Evolutionary conservation across 179 eudicot species (phyloP), one percentile per base, ranked within the genome.

Genomic region (Vitellaria paradoxa): DNA sequence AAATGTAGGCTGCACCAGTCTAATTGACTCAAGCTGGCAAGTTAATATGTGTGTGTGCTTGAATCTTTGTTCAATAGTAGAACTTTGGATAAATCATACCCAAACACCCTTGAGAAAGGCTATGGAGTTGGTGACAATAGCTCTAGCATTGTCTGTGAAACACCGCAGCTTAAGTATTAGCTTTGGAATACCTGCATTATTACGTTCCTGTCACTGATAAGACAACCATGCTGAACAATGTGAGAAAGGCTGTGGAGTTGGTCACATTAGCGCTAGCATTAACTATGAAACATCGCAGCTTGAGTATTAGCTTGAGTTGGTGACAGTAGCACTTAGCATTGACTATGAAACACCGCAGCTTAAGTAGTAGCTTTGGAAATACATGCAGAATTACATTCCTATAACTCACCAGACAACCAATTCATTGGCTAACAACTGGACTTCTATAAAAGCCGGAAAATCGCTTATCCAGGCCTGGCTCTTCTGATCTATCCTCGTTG

Each of bases 321-420:
- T 30, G 20, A 18, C 24, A 18, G 7, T 45, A 7, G 66, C 0
- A 7, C 11, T 45, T 42, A 60, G 67, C 53, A 73, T 59, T 45
- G 37, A 42, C 52, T 45, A 12, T 73, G 40, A 15, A 21, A 56
- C 60, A 73, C 12, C 37, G 42, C 66, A 68, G 62, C 46, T 57
- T 23, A 18, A 60, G 55, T 47, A 45, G 57, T 37, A 77, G 42
- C 65, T 77, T 68, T 69, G 23, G 66, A 57, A 67, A 55, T 65
- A n/a, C 45, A 55, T 71, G 23, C 8, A 3, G 47, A 56, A 8
- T 13, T 9, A 30, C 23, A 59, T 72, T 15, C n/a, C 20, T 40
- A 59, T 45, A 12, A 18, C 9, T 5, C 24, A 57, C 14, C 11
- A 5, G 5, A 20, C 63, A 40, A 42, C n/a, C 75, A 18, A 72